Conservation (phyloP, 2,329 filamentous ascomycete genomes). For the Aspergillus sclerotialis region DNA sequence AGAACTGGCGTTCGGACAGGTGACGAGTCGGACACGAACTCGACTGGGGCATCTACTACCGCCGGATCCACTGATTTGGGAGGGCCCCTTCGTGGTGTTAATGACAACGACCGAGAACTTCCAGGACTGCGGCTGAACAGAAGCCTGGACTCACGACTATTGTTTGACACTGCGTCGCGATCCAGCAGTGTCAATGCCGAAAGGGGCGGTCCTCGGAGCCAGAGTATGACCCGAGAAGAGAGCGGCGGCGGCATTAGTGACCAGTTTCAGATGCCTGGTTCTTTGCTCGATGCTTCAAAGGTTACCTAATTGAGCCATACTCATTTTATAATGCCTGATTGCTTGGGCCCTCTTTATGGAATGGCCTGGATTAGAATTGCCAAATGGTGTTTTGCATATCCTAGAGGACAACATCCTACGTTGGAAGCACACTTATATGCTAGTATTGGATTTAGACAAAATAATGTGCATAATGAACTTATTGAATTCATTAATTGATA, state of each 20-base stretch:
- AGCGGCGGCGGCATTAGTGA: slow-evolving; percentile 23
- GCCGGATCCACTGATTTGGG: slow-evolving; percentile 21
- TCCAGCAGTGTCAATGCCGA: slow-evolving; percentile 30
- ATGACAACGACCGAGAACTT: slow-evolving; percentile 16
- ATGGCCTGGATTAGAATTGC: too few species aligned
- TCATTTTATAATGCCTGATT: too few species aligned
- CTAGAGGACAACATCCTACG: too few species aligned
- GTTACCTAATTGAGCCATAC: too few species aligned
- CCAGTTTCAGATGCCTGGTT: slow-evolving; percentile 33
- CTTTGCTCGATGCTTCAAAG: slow-evolving; percentile 24
- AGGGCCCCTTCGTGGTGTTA: slow-evolving; percentile 14
- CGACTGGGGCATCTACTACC: slow-evolving; percentile 24
- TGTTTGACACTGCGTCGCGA: slow-evolving; percentile 24
- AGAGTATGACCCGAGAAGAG: slow-evolving; percentile 25
- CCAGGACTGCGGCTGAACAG: slow-evolving; percentile 30
- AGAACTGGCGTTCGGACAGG: slow-evolving; percentile 37
- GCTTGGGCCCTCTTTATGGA: too few species aligned
- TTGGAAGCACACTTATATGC: too few species aligned
- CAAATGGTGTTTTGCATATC: too few species aligned
- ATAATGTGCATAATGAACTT: too few species aligned
- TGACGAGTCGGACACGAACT: slow-evolving; percentile 35
- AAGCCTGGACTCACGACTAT: slow-evolving; percentile 16
- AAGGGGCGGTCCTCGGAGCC: slow-evolving; percentile 22
- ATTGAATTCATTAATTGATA: too few species aligned
- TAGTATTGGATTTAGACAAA: too few species aligned